phyloP scores from a whole-genome alignment of 169 alveolate genomes.

The Pseudocohnilembus persalinus region DNA sequence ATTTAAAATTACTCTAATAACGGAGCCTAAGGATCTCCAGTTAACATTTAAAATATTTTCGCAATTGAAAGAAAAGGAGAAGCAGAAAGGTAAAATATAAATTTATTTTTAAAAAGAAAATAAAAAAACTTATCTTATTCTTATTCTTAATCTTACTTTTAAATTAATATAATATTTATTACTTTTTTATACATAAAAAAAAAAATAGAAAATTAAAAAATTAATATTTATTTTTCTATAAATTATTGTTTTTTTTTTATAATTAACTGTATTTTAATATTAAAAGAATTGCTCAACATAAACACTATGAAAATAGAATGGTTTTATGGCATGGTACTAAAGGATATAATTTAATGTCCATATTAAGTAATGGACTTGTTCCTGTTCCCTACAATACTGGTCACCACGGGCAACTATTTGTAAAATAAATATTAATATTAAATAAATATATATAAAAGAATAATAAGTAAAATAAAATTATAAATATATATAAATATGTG shows the following conservation, averaged over 20 bases:
- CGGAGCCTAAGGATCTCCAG: conserved; percentile 4
- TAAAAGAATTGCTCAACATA: not conserved
- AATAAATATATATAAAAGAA: no score
- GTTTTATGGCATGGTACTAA: conserved; percentile 37
- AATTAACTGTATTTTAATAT: no score
- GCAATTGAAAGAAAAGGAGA: conserved; percentile 69
- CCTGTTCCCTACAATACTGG: conserved; percentile 46
- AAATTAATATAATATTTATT: no score
- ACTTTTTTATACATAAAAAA: no score
- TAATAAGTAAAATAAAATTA: no score
- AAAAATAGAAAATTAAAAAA: no score
- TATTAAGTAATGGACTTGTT: conserved; percentile 21
- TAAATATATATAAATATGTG: no score
- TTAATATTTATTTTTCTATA: no score
- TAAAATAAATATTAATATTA: conserved; percentile 26
- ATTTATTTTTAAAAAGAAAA: not conserved
- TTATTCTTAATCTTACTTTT: no score
- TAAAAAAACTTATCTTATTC: no score
- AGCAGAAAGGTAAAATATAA: conserved; percentile 51
- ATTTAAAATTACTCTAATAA: conserved; percentile 44
- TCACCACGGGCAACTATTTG: conserved; percentile 11
- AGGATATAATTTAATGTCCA: conserved; percentile 28
- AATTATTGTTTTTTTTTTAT: no score
- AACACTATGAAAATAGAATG: conserved; percentile 34
- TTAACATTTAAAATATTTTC: conserved; percentile 50